Evolutionary conservation across 495 filamentous ascomycete species (phyloP).

Genomic region (Penicillium waksmanii): DNA sequence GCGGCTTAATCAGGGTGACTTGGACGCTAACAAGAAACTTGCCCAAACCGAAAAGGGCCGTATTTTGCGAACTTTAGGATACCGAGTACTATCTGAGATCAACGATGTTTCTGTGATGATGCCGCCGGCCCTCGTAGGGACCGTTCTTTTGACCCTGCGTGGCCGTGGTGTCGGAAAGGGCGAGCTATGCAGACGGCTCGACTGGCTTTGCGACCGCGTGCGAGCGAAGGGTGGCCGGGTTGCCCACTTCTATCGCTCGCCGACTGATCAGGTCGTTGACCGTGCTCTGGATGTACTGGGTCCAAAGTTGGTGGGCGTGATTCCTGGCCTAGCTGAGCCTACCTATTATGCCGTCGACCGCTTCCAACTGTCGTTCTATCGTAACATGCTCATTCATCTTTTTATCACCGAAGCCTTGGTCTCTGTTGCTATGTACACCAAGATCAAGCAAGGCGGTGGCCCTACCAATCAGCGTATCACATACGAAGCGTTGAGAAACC

Average conservation of each 20-base stretch:
- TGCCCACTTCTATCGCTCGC: constrained; percentile 84
- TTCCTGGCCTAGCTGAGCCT: constrained; percentile 78
- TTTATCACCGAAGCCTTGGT: constrained; percentile 93
- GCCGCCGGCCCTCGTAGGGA: constrained; percentile 94
- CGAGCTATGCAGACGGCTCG: constrained; percentile 82
- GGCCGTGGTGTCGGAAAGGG: constrained; percentile 88
- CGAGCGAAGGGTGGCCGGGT: constrained; percentile 84
- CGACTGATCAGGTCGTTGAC: constrained; percentile 80
- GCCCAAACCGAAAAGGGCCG: constrained; percentile 55
- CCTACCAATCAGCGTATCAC: constrained; percentile 77
- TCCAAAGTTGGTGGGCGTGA: constrained; percentile 78
- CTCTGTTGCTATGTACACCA: constrained; percentile 84
- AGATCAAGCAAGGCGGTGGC: constrained; percentile 85
- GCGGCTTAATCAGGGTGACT: constrained; percentile 39
- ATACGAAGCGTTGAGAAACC: constrained; percentile 67
- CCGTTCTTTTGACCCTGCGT: constrained; percentile 86
- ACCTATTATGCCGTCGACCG: constrained; percentile 94
- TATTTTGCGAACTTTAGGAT: constrained; percentile 83
- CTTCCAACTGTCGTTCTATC: constrained; percentile 96
- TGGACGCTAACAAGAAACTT: constrained; percentile 41
- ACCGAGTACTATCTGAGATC: constrained; percentile 89
- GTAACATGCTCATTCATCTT: constrained; percentile 98
- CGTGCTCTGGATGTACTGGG: constrained; percentile 90
- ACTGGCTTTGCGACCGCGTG: constrained; percentile 89
- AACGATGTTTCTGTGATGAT: constrained; percentile 96